Evolutionary conservation across 768 basidiomycete species (phyloP).

Genomic region (Boletus sp.): DNA sequence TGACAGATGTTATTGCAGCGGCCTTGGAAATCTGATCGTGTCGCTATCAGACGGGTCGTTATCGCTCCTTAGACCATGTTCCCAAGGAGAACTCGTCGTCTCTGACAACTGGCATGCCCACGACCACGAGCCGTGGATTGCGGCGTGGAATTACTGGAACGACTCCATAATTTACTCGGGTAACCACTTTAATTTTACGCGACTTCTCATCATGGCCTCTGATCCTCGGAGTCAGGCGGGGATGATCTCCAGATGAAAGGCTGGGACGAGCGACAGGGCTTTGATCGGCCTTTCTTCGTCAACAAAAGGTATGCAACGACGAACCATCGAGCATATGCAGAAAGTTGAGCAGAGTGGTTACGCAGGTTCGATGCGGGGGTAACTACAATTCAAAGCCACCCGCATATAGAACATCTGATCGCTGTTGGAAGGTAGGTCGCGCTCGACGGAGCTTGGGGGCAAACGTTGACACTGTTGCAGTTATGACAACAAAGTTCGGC

Average conservation of each 20-base stretch:
- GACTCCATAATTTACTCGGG: conserved; percentile 81
- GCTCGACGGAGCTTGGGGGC: neutral
- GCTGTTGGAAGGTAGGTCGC: conserved; percentile 83
- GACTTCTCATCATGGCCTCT: neutral
- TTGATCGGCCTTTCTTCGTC: conserved; percentile 55
- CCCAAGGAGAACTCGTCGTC: conserved; percentile 44
- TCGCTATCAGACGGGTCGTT: conserved; percentile 83
- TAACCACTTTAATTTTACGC: conserved; percentile 28
- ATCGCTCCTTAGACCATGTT: conserved; percentile 54
- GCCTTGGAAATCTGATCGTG: conserved; percentile 60
- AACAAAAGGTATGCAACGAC: conserved; percentile 61
- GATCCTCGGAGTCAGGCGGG: conserved; percentile 58
- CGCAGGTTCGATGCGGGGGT: conserved; percentile 88
- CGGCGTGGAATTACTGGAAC: conserved; percentile 89
- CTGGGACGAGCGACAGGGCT: conserved; percentile 82
- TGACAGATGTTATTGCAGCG: conserved; percentile 32
- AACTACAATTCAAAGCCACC: conserved; percentile 86
- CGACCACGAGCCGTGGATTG: conserved; percentile 92
- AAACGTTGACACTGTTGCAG: conserved; percentile 38
- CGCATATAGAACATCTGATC: conserved; percentile 72
- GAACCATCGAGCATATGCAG: neutral
- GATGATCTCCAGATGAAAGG: conserved; percentile 88
- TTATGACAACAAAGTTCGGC: conserved; percentile 76
- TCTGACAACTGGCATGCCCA: conserved; percentile 79
- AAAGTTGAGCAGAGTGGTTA: conserved; percentile 1